A percentile compares a stretch with the other conserved stretches of the same genome.
Evolutionary conservation across 2,329 filamentous ascomycete genomes (phyloP).

Genomic region (Xylaria sp.): DNA sequence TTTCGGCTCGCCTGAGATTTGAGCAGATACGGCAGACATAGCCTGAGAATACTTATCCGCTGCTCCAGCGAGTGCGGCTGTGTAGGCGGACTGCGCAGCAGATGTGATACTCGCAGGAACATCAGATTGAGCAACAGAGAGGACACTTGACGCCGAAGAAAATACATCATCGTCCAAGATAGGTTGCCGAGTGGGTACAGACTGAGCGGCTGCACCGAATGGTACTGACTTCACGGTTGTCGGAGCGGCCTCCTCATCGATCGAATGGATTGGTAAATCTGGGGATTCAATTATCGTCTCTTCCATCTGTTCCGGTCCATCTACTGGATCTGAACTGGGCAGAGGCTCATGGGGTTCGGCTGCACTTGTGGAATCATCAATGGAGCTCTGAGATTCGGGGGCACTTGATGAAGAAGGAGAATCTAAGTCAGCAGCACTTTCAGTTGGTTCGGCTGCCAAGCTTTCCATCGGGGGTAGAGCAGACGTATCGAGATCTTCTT

Average conservation of each 20-base stretch:
- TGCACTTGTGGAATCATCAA: constrained; percentile 46
- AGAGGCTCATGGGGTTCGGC: constrained; percentile 46
- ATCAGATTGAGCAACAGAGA: constrained; percentile 52
- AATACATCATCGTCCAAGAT: constrained; percentile 62
- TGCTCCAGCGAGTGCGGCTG: constrained; percentile 71
- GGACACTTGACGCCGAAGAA: constrained; percentile 52
- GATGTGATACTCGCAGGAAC: constrained; percentile 54
- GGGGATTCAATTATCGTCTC: constrained; percentile 51
- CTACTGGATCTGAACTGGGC: constrained; percentile 38
- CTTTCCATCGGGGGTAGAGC: constrained; percentile 42
- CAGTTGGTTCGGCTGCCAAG: constrained; percentile 40
- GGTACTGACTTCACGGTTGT: constrained; percentile 58
- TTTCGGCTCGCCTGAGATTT: constrained; percentile 75
- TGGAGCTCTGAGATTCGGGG: constrained; percentile 43
- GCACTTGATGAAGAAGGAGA: constrained; percentile 28
- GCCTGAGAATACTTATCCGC: constrained; percentile 76
- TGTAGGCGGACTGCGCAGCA: constrained; percentile 69
- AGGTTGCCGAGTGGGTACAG: constrained; percentile 59
- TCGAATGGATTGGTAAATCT: constrained; percentile 42
- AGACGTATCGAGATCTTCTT: constrained; percentile 41
- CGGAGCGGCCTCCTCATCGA: constrained; percentile 38
- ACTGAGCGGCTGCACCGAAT: constrained; percentile 63
- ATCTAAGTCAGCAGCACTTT: constrained; percentile 40
- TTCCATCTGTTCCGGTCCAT: constrained; percentile 48
- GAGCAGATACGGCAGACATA: constrained; percentile 72